phyloP scores from a whole-genome alignment of 148 eudicot species.

The Chenopodium quinoa region DNA sequence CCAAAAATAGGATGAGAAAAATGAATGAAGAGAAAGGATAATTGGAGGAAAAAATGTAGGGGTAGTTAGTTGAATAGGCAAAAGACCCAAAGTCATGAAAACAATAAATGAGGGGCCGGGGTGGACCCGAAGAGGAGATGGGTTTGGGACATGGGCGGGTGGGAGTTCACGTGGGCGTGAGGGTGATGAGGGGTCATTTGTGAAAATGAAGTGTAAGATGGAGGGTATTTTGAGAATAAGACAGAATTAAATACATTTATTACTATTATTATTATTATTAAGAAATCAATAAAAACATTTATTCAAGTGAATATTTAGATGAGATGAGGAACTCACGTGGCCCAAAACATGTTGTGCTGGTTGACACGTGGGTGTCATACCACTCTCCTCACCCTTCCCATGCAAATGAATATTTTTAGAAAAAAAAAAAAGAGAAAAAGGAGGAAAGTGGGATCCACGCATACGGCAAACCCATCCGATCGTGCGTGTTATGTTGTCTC shows the following conservation, averaged over 20 bases:
- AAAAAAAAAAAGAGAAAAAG: background rate
- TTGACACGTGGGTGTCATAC: constrained; percentile 32
- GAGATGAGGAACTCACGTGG: constrained; percentile 26
- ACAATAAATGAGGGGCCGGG: background rate
- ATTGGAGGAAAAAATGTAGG: too few relatives aligned
- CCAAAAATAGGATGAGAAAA: too few relatives aligned
- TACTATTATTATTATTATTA: background rate
- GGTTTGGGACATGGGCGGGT: constrained; percentile 9
- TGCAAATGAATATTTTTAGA: background rate
- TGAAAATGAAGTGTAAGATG: constrained; percentile 4
- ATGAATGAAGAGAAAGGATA: too few relatives aligned
- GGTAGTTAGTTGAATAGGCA: too few relatives aligned
- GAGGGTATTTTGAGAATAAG: background rate
- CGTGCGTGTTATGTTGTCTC: constrained; percentile 33
- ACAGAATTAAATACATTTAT: background rate
- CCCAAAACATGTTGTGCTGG: constrained; percentile 24
- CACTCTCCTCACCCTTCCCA: constrained; percentile 11
- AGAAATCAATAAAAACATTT: too few relatives aligned
- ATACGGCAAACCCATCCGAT: constrained; percentile 13
- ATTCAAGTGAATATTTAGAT: background rate
- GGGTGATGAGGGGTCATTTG: constrained; percentile 3
- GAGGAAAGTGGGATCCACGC: constrained; percentile 18
- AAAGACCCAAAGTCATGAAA: background rate
- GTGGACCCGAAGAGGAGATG: background rate
- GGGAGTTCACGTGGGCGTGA: constrained; percentile 28